Evolutionary conservation across 164 flowering plant species (phyloP).

Genomic region (Cinnamomum chago): DNA sequence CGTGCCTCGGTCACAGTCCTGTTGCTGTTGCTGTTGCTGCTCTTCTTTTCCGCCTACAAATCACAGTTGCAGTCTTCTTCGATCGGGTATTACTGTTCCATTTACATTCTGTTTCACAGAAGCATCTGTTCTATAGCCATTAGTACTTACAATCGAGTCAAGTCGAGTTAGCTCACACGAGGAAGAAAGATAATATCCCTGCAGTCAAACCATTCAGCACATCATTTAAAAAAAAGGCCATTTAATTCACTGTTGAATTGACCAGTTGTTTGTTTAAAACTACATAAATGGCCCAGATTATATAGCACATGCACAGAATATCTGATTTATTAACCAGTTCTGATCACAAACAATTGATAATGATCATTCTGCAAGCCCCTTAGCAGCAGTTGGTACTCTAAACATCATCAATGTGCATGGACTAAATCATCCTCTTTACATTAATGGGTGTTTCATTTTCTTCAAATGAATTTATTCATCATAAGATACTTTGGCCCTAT

Average conservation of each 20-base stretch:
- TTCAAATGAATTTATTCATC: background rate
- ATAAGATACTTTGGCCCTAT: too few relatives aligned
- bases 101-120: too few relatives aligned
- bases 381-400: background rate
- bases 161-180: conserved; percentile 92
- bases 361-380: background rate
- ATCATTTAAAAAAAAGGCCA: background rate
- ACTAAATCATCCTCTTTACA: background rate
- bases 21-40: too few relatives aligned
- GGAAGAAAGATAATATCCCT: conserved; percentile 82
- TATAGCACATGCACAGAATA: background rate
- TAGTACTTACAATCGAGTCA: too few relatives aligned
- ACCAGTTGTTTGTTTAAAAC: too few relatives aligned
- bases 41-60: too few relatives aligned
- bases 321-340: too few relatives aligned
- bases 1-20: too few relatives aligned
- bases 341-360: background rate
- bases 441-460: background rate
- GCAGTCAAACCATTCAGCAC: conserved; percentile 9
- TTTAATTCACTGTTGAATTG: background rate
- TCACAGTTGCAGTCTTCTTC: too few relatives aligned
- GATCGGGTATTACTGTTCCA: too few relatives aligned
- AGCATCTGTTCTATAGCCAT: too few relatives aligned
- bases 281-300: background rate
- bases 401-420: background rate